Evolutionary conservation across 768 basidiomycete genomes (phyloP), one percentile per base, ranked within the genome.

Genomic region (Chlorophyllum brunneum): DNA sequence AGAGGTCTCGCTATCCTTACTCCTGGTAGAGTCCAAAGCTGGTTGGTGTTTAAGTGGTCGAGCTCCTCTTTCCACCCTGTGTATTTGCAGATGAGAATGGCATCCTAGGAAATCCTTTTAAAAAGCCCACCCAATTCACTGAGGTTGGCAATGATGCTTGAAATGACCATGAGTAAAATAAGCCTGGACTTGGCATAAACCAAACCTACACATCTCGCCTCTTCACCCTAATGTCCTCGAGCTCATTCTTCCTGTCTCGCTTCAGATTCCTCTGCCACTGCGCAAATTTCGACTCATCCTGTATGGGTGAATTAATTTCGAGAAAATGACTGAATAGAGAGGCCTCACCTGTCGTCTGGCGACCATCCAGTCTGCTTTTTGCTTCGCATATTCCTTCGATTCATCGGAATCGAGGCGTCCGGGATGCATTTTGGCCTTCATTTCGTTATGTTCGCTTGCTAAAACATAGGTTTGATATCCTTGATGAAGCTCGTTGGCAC

Each of bases 71-170:
- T 52, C 61, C 9, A 43, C 22, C 29, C 47, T 56, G 31, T 42
- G 46, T 20, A 50, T 39, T 48, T 23, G 18, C 22, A 22, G 9
- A 20, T 11, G 11, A 38, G 18, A 6, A 38, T 38, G 5, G 18
- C 6, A 13, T 5, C 16, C 11, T 11, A 15, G 7, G 37, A 18
- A 6, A 5, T 20, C 15, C 9, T 13, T 5, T 38, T 18, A 15
- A 20, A 20, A 15, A 16, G 31, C 40, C 30, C 40, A 44, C 57
- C 62, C 22, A 57, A 20, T 51, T 54, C 41, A 22, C 39, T 16
- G 11, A 64, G 49, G 41, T 51, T 61, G n/a, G 30, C 51, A 8
- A 54, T 30, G 22, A 64, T 61, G 10, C 58, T 59, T 38, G 15
- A 38, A 15, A 15, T 7, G 31, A 9, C 4, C 31, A 38, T 18